These are phyloP conservation scores for Vanderwaltozyma polyspora DNA, from an alignment of 805 yeast genomes.

Conservation along the genomic window DNA sequence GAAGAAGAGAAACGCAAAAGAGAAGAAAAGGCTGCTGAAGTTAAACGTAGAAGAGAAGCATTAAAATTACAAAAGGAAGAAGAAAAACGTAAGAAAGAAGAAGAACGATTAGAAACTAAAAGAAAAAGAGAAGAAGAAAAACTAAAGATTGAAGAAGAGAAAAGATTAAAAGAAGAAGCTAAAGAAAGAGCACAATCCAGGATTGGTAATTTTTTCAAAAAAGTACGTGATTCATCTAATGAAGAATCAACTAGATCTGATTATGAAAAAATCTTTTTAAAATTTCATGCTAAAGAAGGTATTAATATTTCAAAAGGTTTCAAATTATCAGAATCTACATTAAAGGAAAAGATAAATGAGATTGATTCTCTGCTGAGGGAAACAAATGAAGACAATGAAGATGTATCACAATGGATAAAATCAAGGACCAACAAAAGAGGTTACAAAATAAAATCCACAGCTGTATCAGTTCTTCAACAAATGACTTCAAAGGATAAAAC, in stretches of 20 bases:
- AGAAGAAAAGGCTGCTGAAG: slow-evolving; percentile 16
- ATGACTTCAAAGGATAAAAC: slow-evolving; percentile 32
- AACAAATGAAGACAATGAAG: slow-evolving; percentile 1
- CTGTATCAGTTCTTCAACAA: slow-evolving; percentile 25
- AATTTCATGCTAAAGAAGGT: slow-evolving; percentile 30
- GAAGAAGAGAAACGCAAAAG: slow-evolving; percentile 20
- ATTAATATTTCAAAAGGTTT: slow-evolving; percentile 13
- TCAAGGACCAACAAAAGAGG: slow-evolving; percentile 8
- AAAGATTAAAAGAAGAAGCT: slow-evolving; percentile 21
- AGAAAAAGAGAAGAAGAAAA: slow-evolving; percentile 10
- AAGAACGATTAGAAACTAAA: too few relatives aligned
- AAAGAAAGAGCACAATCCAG: slow-evolving; percentile 29
- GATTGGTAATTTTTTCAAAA: slow-evolving; percentile 28
- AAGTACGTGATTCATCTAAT: slow-evolving; percentile 20
- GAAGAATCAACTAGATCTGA: slow-evolving; percentile 18
- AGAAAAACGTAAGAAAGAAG: slow-evolving; percentile 15
- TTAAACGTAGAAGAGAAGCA: slow-evolving; percentile 13
- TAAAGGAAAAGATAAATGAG: slow-evolving; percentile 6
- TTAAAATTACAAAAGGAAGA: slow-evolving; percentile 13
- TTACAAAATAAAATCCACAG: slow-evolving; percentile 24
- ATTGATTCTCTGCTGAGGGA: slow-evolving; percentile 19
- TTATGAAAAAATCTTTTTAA: slow-evolving; percentile 26
- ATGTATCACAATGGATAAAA: slow-evolving; percentile 14
- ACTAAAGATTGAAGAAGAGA: slow-evolving; percentile 18
- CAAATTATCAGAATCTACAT: slow-evolving; percentile 2